These are phyloP conservation scores for Aspergillus homomorphus DNA, from an alignment of 495 filamentous ascomycete genomes.

Conservation along the genomic window DNA sequence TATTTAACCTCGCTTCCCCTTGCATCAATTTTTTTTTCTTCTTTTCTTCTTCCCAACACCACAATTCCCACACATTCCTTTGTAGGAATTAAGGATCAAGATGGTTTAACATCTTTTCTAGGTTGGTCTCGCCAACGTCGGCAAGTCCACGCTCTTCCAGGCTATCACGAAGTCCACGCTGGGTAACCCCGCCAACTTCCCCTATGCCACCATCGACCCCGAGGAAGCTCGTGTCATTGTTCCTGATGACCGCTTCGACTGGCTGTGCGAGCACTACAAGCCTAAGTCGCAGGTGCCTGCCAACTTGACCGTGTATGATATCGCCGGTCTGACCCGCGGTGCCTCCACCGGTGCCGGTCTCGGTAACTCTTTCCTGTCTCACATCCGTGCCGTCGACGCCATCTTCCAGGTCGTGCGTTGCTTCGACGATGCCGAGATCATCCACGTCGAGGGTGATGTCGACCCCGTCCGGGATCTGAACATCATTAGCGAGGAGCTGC, in stretches of 20 bases:
- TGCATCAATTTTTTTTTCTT: slow-evolving; percentile 24
- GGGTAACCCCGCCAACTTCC: slow-evolving; percentile 99
- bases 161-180: slow-evolving; percentile 97
- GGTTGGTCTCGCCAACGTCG: slow-evolving; percentile 98
- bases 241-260: slow-evolving; percentile 93
- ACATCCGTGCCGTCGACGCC: slow-evolving; percentile 98
- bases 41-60: slow-evolving; percentile 8
- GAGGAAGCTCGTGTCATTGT: slow-evolving; percentile 98
- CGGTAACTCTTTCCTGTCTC: slow-evolving; percentile 96
- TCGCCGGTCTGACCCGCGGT: slow-evolving; percentile 93
- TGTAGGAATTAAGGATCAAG: not conserved
- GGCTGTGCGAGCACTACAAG: slow-evolving; percentile 93
- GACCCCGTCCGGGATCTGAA: slow-evolving; percentile 89
- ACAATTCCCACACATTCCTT: slow-evolving; percentile 16
- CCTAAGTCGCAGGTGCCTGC: slow-evolving; percentile 94
- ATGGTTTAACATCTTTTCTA: slow-evolving; percentile 37
- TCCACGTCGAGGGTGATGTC: slow-evolving; percentile 98
- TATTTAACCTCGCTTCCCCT: slow-evolving; percentile 23
- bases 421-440: slow-evolving; percentile 99
- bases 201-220: slow-evolving; percentile 97
- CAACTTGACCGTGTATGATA: slow-evolving; percentile 98
- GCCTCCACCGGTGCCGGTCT: slow-evolving; percentile 97
- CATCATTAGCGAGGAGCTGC: slow-evolving; percentile 95
- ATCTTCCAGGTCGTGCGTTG: slow-evolving; percentile 99
- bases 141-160: slow-evolving; percentile 99